phyloP scores from a whole-genome alignment of 805 yeast species.

The Kurtzmaniella fragi region DNA sequence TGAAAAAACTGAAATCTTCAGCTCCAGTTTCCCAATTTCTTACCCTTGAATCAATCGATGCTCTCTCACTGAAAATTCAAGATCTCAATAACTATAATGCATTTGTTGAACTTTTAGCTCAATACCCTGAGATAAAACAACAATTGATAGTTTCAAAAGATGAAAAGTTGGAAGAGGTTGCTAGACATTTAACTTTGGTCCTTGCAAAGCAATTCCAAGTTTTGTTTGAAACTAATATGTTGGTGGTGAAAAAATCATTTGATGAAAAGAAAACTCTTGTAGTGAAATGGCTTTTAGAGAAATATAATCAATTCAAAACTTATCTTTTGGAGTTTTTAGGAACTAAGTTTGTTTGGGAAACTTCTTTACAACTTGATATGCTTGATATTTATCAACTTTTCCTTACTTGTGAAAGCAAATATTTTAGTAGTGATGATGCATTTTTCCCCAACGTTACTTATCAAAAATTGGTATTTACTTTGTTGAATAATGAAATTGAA shows the following conservation, averaged over 20 bases:
- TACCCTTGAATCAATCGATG: conserved; percentile 17
- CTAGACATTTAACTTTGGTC: conserved; percentile 37
- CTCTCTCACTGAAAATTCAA: conserved; percentile 6
- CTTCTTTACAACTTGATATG: conserved; percentile 47
- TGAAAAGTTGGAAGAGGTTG: conserved; percentile 21
- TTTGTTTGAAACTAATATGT: conserved; percentile 37
- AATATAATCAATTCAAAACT: conserved; percentile 51
- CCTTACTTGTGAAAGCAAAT: conserved; percentile 49
- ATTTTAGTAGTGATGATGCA: conserved; percentile 47
- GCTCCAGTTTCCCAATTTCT: conserved; percentile 1
- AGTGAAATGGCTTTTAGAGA: conserved; percentile 59
- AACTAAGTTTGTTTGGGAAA: conserved; percentile 38
- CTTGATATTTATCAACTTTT: conserved; percentile 54
- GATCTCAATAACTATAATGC: conserved; percentile 47
- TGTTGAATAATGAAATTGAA: conserved; percentile 30
- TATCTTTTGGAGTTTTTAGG: conserved; percentile 38
- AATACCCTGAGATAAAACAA: conserved; percentile 21
- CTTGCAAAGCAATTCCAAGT: conserved; percentile 46
- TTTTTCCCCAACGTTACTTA: conserved; percentile 59
- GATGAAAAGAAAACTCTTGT: conserved; percentile 46
- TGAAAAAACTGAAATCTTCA: conserved; percentile 3
- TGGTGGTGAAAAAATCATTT: conserved; percentile 27
- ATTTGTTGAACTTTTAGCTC: conserved; percentile 42
- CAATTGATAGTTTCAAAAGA: conserved; percentile 14
- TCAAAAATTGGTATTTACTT: conserved; percentile 32